Conservation (phyloP, 2,329 filamentous ascomycete species). For the Lecanoromycetidae sp. region DNA sequence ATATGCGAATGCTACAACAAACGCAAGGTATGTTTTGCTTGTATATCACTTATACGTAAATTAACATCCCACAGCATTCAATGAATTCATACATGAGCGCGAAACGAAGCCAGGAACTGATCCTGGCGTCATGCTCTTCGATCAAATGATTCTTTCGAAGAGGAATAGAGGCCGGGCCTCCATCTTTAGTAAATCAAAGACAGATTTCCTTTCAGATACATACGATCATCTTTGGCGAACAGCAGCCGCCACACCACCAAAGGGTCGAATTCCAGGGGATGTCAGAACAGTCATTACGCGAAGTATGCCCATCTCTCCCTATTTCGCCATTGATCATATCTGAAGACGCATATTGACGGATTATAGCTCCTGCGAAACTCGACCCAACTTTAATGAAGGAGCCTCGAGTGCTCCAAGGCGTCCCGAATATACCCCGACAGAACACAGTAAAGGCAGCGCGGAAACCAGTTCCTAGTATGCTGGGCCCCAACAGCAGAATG, state of each 20-base stretch:
- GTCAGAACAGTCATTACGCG: slow-evolving; percentile 39
- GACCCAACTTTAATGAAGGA: slow-evolving; percentile 85
- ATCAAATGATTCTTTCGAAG: slow-evolving; percentile 49
- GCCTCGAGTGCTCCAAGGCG: slow-evolving; percentile 75
- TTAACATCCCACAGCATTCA: slow-evolving; percentile 36
- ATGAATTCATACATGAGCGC: slow-evolving; percentile 53
- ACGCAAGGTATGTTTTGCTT: slow-evolving; percentile 42
- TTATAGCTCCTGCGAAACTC: slow-evolving; percentile 65
- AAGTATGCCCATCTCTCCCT: slow-evolving; percentile 28
- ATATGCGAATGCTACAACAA: slow-evolving; percentile 50
- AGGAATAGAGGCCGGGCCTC: slow-evolving; percentile 43
- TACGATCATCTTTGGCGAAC: slow-evolving; percentile 53
- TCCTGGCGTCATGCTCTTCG: slow-evolving; percentile 48
- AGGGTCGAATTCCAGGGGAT: slow-evolving; percentile 41
- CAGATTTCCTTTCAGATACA: slow-evolving; percentile 50
- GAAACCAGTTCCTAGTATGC: slow-evolving; percentile 20
- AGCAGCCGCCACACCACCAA: slow-evolving; percentile 45
- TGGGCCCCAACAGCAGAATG: slow-evolving; percentile 15
- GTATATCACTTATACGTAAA: not conserved
- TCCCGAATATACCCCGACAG: slow-evolving; percentile 59
- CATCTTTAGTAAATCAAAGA: slow-evolving; percentile 31
- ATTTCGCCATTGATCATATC: not conserved
- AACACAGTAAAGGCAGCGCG: slow-evolving; percentile 17
- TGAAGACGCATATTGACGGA: slow-evolving; percentile 27
- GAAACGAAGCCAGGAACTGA: slow-evolving; percentile 43